A percentile compares a stretch with the other conserved stretches of the same genome.
Conservation (phyloP, 495 filamentous ascomycete genomes). For the Oleoguttula mirabilis region DNA sequence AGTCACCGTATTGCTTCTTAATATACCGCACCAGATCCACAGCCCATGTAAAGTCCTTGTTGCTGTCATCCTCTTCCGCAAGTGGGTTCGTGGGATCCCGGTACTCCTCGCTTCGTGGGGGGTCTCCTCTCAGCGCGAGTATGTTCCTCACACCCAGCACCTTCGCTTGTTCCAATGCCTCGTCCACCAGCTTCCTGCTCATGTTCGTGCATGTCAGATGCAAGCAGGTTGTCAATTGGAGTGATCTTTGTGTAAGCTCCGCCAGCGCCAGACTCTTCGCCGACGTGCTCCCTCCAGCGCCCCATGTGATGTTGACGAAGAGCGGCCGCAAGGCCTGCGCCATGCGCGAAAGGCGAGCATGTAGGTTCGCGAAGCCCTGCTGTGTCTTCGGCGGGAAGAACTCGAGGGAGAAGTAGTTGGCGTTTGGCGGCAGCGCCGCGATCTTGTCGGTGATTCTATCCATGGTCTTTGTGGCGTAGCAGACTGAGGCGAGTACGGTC, state of each 20-base stretch:
- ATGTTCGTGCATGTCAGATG: constrained; percentile 98
- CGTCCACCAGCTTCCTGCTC: constrained; percentile 72
- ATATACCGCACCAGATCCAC: constrained; percentile 88
- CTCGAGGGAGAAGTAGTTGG: constrained; percentile 88
- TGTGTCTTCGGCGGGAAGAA: constrained; percentile 96
- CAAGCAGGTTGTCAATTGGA: constrained; percentile 86
- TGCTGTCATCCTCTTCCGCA: constrained; percentile 46
- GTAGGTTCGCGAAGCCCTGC: constrained; percentile 80
- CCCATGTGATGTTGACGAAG: constrained; percentile 97
- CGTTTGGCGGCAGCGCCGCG: constrained; percentile 68
- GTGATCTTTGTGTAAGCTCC: constrained; percentile 84
- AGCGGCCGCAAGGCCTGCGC: constrained; percentile 75
- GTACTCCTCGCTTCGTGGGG: constrained; percentile 82
- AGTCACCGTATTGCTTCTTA: constrained; percentile 69
- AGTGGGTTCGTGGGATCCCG: constrained; percentile 31
- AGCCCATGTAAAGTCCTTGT: constrained; percentile 78
- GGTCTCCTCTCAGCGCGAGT: constrained; percentile 85
- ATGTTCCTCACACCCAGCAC: constrained; percentile 90
- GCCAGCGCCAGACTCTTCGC: constrained; percentile 85
- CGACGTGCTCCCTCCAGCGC: constrained; percentile 84
- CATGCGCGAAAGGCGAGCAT: constrained; percentile 90
- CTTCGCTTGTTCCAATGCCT: constrained; percentile 83
- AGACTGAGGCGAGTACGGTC: constrained; percentile 9
- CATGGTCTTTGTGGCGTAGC: constrained; percentile 17
- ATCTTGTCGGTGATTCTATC: constrained; percentile 97